Evolutionary conservation across 257 asterid species (phyloP).

Genomic region (Cordia subcordata): DNA sequence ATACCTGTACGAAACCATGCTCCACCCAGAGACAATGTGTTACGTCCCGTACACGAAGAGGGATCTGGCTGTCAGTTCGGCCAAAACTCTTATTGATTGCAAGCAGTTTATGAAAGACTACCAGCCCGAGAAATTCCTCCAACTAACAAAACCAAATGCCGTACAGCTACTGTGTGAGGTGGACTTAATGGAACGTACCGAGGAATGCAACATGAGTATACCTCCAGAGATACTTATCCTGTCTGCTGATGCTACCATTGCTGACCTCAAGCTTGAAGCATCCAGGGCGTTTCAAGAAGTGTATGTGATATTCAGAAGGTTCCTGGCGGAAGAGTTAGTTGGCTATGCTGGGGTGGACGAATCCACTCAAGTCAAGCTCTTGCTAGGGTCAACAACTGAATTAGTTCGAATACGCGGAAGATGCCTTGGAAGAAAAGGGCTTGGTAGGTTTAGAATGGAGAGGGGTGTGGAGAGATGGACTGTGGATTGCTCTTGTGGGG

Average conservation of each 20-base stretch:
- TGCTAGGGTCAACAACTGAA: conserved; percentile 56
- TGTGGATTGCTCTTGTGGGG: conserved; percentile 85
- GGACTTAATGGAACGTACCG: conserved; percentile 56
- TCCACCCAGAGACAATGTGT: conserved; percentile 54
- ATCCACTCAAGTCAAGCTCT: conserved; percentile 69
- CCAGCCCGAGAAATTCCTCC: conserved; percentile 37
- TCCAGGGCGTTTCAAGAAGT: conserved; percentile 74
- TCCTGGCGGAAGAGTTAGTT: conserved; percentile 75
- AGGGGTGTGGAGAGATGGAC: conserved; percentile 90
- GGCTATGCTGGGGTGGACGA: conserved; percentile 81
- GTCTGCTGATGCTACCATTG: conserved; percentile 64
- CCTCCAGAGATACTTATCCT: conserved; percentile 75
- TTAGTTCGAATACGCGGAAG: conserved; percentile 52
- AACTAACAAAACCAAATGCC: conserved; percentile 29
- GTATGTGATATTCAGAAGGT: conserved; percentile 69
- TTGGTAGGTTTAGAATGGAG: conserved; percentile 71
- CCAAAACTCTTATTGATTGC: conserved; percentile 67
- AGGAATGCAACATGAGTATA: conserved; percentile 44
- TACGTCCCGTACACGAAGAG: conserved; percentile 41
- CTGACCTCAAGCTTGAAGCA: conserved; percentile 84
- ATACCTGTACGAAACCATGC: conserved; percentile 64
- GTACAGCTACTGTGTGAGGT: conserved; percentile 74
- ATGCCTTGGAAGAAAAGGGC: conserved; percentile 51
- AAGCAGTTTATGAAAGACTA: conserved; percentile 87
- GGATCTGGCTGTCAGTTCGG: conserved; percentile 42